Evolutionary conservation across 148 eudicot genomes (phyloP).

Genomic region (Camellia japonica): DNA sequence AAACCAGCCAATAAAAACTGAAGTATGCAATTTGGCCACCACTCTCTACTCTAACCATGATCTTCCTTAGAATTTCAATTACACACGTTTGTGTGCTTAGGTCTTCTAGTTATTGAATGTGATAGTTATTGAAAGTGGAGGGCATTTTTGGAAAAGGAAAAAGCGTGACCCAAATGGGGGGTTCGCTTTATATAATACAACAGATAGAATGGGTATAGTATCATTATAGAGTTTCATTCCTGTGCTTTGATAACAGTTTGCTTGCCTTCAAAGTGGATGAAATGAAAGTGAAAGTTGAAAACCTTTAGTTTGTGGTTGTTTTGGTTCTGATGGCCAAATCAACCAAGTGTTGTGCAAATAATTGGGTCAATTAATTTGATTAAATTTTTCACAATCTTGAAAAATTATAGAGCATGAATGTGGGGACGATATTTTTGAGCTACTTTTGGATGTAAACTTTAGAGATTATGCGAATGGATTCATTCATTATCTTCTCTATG

Average conservation of each 20-base stretch:
- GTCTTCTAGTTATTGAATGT: no score
- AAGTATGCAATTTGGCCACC: no score
- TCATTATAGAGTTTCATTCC: neutral
- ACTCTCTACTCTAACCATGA: no score
- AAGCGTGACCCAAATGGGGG: no score
- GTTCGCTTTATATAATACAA: no score
- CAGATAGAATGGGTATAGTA: neutral
- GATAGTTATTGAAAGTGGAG: no score
- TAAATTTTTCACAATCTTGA: neutral
- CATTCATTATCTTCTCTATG: neutral
- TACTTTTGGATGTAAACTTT: neutral
- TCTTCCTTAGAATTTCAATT: no score
- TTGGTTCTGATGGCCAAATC: neutral
- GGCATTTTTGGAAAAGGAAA: no score
- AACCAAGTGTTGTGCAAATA: neutral
- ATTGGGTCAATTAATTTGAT: neutral
- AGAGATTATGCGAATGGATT: neutral
- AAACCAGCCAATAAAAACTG: no score
- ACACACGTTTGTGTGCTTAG: no score
- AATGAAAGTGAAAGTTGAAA: neutral
- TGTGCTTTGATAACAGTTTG: neutral
- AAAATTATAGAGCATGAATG: neutral
- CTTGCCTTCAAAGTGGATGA: neutral
- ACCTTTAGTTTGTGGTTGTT: neutral
- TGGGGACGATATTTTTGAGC: neutral